phyloP scores from a whole-genome alignment of 2,329 filamentous ascomycete species.

The Diplodia intermedia region DNA sequence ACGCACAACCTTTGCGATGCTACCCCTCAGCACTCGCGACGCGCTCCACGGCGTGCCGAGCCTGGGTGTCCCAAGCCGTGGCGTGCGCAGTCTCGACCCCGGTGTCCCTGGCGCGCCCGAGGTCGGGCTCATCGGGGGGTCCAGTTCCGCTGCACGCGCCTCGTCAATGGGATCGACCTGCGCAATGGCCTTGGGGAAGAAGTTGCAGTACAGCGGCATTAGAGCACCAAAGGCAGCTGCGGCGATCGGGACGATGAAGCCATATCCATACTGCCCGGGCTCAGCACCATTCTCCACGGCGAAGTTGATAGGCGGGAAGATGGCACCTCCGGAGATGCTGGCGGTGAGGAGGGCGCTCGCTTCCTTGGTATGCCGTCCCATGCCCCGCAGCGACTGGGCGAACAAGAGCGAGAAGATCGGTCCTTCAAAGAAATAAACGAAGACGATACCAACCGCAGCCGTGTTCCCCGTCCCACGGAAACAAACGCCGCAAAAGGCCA shows the following conservation, averaged over 20 bases:
- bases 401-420: conserved; percentile 67
- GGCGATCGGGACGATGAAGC: conserved; percentile 61
- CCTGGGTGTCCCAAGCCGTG: background rate
- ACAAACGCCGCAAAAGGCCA: conserved; percentile 59
- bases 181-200: conserved; percentile 54
- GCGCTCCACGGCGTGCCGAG: background rate
- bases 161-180: conserved; percentile 59
- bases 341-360: conserved; percentile 62
- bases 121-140: background rate
- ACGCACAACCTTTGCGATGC: background rate
- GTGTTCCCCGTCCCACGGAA: conserved; percentile 56
- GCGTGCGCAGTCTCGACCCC: background rate
- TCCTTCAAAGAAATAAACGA: conserved; percentile 66
- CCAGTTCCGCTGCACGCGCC: background rate
- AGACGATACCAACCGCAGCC: conserved; percentile 57
- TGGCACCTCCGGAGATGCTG: conserved; percentile 61
- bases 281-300: conserved; percentile 50
- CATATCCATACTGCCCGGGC: conserved; percentile 50
- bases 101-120: background rate
- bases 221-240: conserved; percentile 59
- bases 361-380: conserved; percentile 64
- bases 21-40: background rate
- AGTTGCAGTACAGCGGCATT: conserved; percentile 63
- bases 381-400: conserved; percentile 63
- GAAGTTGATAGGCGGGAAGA: conserved; percentile 63